Evolutionary conservation across 208 protist genomes (phyloP).

Genomic region (Endotrypanum monterogeii): DNA sequence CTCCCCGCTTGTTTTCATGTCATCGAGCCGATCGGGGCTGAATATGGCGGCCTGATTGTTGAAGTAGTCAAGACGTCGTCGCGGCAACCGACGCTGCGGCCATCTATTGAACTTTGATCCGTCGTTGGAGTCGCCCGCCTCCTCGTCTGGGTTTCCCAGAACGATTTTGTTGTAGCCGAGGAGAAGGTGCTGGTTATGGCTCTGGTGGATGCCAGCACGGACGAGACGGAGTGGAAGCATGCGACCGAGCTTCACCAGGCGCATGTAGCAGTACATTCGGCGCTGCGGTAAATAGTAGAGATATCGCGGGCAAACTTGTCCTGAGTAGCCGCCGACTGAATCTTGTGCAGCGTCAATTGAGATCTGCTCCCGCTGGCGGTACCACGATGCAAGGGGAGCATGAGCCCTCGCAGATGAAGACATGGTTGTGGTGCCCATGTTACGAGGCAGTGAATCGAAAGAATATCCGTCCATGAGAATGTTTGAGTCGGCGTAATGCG

Average conservation of each 20-base stretch:
- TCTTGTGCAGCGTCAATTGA: background rate
- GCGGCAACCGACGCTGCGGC: conserved; percentile 22
- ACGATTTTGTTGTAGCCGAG: conserved; percentile 62
- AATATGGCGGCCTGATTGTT: conserved; percentile 5
- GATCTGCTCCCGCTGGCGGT: conserved; percentile 1
- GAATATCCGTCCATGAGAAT: conserved; percentile 37
- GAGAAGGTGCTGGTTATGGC: conserved; percentile 62
- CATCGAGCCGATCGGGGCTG: conserved; percentile 12
- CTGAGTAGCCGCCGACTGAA: conserved; percentile 6
- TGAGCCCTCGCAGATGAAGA: background rate
- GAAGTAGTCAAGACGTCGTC: background rate
- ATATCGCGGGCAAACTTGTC: conserved; percentile 30
- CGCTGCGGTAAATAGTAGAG: conserved; percentile 32
- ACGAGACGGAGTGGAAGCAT: conserved; percentile 71
- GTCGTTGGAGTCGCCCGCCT: background rate
- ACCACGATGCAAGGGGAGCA: conserved; percentile 17
- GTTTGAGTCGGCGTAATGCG: conserved; percentile 69
- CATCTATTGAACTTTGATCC: conserved; percentile 1
- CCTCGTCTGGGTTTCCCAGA: conserved; percentile 11
- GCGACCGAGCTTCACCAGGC: conserved; percentile 54
- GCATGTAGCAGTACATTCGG: conserved; percentile 62
- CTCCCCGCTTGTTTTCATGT: conserved; percentile 41
- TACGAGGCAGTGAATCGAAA: background rate
- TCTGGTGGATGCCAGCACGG: conserved; percentile 35
- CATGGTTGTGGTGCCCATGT: background rate